Evolutionary conservation across 1,284 basidiomycete genomes (phyloP), one percentile per base, ranked within the genome.

Genomic region (Cutaneotrichosporon cavernicola): DNA sequence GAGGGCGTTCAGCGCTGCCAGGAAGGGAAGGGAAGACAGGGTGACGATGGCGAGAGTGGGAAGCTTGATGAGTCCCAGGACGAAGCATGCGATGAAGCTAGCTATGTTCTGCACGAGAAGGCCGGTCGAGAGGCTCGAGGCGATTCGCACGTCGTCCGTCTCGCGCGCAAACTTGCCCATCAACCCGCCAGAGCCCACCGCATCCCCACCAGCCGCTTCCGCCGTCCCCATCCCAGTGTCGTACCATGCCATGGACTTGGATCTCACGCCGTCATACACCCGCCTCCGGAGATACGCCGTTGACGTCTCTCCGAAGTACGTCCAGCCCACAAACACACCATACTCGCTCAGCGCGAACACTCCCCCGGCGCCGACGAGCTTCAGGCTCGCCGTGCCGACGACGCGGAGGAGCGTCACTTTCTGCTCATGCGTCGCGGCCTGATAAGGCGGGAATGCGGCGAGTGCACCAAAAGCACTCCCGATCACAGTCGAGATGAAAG

Each of bases 141-240:
- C 95, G 62, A 88, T 84, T 55, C 95, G 88, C 21, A 98, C 89
- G 64, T 97, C 92, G 78, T 99, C 95, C 4, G 92, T 96, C 80
- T 98, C 94, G 70, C 88, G 88, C 31, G 90, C 87, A 76, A 97
- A 97, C 76, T 93, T 92, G 60, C 91, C 88, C 93, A 97, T 97
- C 52, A 97, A 83, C 21, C 95, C 95, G 64, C 90, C 95, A 56
- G 93, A 91, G 65, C 92, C 92, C 61, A 90, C 81, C 40, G 86
- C 84, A 51, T 85, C 84, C 47, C 84, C 83, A 69, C 30, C 84
- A 82, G 30, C 83, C 83, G 16, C 83, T 49, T 84, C 83, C 50
- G 86, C 86, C 53, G 85, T 82, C 56, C 89, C 90, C 86, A 90
- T 89, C 66, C 90, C 89, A 55, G 85, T 80, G 78, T 96, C 91